Base-by-base conservation (phyloP, 768 basidiomycete species). In the Suillus plorans region DNA sequence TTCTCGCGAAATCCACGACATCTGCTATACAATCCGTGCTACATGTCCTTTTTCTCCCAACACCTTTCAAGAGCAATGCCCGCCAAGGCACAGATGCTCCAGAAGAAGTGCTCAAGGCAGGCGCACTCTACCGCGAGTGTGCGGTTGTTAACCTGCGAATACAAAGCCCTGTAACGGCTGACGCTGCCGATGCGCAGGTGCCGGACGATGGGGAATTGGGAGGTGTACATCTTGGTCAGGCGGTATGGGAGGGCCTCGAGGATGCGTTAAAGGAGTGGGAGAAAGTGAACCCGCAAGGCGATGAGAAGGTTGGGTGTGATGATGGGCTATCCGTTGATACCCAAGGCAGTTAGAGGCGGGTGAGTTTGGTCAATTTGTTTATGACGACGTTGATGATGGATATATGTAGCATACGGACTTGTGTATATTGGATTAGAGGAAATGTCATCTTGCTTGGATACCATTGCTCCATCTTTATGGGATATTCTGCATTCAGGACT, bases 211-310 rank as follows among this genome's bases (percentile, higher is more conserved):
- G 84, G 5, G 90, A 93, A 20, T 80, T 88, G 31, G 91, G 91
- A 16, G 89, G 91, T 0, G 89, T 91, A 72, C 73, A 80, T 22
- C 80, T 85, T 49, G 92, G 91, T 5, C 77, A 89, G 67, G 72
- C 85, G 31, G 84, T 93, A 1, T 94, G 92, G 92, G 92, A 93
- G 77, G 82, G 81, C 56, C 89, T 89, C 69, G 92, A 93, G 74
- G 78, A 68, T 39, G 85, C 82, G 39, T 73, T 93, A 70, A 90
- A 87, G 74, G 75, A 75, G 44, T 92, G 91, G 91, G 89, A 91
- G 69, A 77, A 76, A 55, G 37, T 13, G 59, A 69, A 72, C 0
- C 57, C 68, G 20, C 67, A 70, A n/a, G 63, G 64, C 12, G 69
- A 70, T 57, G 69, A 75, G 44, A 62, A 60, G 67, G 56, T 67